These are phyloP conservation scores for Ulota crispa DNA, from an alignment of 225 moss, liverwort and hornwort species.

Conservation along the genomic window DNA sequence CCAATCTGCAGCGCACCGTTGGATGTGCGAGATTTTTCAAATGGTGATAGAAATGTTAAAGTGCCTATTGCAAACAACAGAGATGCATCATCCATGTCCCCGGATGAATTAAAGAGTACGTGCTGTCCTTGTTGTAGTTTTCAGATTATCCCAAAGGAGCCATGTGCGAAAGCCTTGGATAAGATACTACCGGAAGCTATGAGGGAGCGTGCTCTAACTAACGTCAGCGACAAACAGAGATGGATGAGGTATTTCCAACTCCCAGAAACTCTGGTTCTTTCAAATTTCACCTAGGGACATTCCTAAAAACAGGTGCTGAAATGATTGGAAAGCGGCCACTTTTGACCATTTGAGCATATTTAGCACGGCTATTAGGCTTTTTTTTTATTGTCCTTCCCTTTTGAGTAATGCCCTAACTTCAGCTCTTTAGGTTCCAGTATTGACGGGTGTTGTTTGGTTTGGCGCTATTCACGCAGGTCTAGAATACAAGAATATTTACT, in stretches of 20 bases:
- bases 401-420: not conserved
- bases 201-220: conserved; percentile 46
- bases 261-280: not conserved
- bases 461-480: conserved; percentile 45
- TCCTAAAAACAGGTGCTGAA: too few species aligned
- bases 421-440: not conserved
- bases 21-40: conserved; percentile 45
- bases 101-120: conserved; percentile 41
- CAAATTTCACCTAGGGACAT: not conserved
- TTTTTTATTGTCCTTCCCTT: not conserved
- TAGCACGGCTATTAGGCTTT: not conserved
- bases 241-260: conserved; percentile 76
- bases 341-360: not conserved
- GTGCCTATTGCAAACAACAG: not conserved
- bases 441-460: not conserved
- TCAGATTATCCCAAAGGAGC: conserved; percentile 63
- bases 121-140: conserved; percentile 81
- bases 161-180: conserved; percentile 38
- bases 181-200: conserved; percentile 54
- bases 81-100: conserved; percentile 13
- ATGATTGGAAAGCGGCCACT: not conserved
- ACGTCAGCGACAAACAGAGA: conserved; percentile 36
- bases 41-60: conserved; percentile 3
- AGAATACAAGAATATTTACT: conserved; percentile 64
- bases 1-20: conserved; percentile 81